Conservation (phyloP, 2,329 filamentous ascomycete genomes). For the Amesomyces nigricolor region DNA sequence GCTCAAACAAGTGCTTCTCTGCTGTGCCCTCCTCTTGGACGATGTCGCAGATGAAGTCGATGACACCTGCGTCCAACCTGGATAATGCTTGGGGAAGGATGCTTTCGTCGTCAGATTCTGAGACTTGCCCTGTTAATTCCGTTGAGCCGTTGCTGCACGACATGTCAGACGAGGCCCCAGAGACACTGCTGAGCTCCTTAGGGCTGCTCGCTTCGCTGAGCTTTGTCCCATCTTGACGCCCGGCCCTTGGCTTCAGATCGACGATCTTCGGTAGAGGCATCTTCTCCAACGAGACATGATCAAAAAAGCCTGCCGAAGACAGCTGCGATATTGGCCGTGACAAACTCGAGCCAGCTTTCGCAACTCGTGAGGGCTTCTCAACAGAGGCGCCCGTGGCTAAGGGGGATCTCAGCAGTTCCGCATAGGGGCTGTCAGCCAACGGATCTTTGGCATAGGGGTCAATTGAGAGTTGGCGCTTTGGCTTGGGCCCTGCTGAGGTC, state of each 20-base stretch:
- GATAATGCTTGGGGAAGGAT: constrained; percentile 53
- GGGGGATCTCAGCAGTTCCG: constrained; percentile 30
- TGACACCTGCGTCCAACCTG: constrained; percentile 47
- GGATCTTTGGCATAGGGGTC: constrained; percentile 30
- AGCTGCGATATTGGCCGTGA: constrained; percentile 33
- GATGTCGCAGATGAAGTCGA: constrained; percentile 57
- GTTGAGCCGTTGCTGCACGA: constrained; percentile 23
- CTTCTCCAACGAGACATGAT: constrained; percentile 31
- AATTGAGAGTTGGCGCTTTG: constrained; percentile 32
- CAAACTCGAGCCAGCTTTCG: constrained; percentile 26
- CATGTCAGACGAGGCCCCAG: constrained; percentile 22
- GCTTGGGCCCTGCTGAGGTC: constrained; percentile 27
- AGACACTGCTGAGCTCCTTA: constrained; percentile 15
- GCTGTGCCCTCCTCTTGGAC: constrained; percentile 51
- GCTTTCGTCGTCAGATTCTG: constrained; percentile 29
- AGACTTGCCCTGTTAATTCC: constrained; percentile 18
- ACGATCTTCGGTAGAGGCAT: constrained; percentile 30
- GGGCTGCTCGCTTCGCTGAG: constrained; percentile 23
- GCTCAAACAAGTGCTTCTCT: constrained; percentile 46
- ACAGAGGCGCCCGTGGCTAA: constrained; percentile 19
- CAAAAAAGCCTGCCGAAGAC: constrained; percentile 31
- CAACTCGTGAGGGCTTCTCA: constrained; percentile 20
- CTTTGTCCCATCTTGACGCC: constrained; percentile 19
- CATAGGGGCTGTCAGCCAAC: constrained; percentile 28
- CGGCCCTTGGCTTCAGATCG: constrained; percentile 23